Percentiles rank a stretch among this genome's conserved stretches.
Evolutionary conservation across 2,329 filamentous ascomycete genomes (phyloP).

Genomic region (Fusarium sp.): DNA sequence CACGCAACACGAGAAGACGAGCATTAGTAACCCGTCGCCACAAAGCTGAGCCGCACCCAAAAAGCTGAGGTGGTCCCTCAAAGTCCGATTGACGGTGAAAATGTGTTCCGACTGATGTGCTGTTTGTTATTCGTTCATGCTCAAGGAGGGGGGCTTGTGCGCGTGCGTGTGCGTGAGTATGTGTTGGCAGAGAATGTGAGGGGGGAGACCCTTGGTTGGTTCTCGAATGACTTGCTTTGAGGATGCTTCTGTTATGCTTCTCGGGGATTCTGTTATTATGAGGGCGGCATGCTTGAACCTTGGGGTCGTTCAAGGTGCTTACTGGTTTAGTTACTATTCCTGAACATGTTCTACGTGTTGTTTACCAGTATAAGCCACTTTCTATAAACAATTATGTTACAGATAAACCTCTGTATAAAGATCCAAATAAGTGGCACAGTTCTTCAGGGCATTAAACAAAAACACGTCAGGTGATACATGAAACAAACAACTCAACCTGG

Average conservation of each 20-base stretch:
- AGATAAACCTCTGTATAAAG: not conserved
- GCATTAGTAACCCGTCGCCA: not conserved
- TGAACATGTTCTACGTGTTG: not conserved
- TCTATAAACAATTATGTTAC: not conserved
- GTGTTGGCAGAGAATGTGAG: not conserved
- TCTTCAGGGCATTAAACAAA: not conserved
- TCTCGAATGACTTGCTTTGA: not conserved
- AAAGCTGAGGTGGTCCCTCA: not conserved
- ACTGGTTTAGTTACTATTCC: not conserved
- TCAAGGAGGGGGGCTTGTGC: not conserved
- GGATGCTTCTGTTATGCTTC: not conserved
- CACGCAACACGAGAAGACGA: slow-evolving; percentile 13
- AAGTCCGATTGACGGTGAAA: not conserved
- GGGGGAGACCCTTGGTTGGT: not conserved
- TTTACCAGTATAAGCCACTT: not conserved
- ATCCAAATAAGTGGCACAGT: not conserved
- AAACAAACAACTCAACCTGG: not conserved
- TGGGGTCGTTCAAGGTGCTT: not conserved
- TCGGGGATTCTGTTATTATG: not conserved
- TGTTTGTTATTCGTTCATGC: not conserved
- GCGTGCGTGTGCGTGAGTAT: not conserved
- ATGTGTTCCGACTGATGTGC: not conserved
- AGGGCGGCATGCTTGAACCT: not conserved
- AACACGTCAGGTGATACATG: not conserved
- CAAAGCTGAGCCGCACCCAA: not conserved